Base-by-base conservation (phyloP, 306 rosid species). In the Delonix regia region DNA sequence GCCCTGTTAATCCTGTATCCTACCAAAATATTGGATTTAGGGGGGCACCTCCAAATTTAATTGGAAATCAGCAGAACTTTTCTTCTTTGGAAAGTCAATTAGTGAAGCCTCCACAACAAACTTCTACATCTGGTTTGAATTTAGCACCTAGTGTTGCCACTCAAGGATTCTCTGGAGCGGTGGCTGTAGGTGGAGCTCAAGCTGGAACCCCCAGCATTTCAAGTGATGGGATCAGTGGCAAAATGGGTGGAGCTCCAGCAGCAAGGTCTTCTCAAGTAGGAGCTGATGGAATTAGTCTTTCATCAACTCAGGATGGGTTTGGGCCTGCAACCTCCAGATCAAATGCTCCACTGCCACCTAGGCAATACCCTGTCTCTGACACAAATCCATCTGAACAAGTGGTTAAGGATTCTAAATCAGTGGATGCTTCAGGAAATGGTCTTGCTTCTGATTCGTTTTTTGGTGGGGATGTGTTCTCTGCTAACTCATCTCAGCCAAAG, bases 391-490 rank as follows among this genome's bases (percentile, higher is more conserved):
- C 88, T 39, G 90, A 89, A 69, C 85, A 86, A 75, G 65, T 59
- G 21, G 79, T 82, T 68, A 85, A 74, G 81, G 90, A 88, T 65
- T 72, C 95, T 62, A 88, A 85, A 78, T 22, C 78, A 5, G 41
- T 16, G 47, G 77, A 67, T 76, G 30, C 81, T 69, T 85, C 98
- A 70, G 90, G 80, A 38, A 96, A 91, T 59, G 98, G 94, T 57
- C 79, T 82, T 85, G 75, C 91, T 85, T 70, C 96, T 25, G 82
- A 84, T 79, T 77, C 94, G 48, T 65, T 86, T 82, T 90, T 93
- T 74, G 96, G 93, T 83, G 92, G 90, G 81, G 96, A 89, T 80
- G 48, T 80, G 68, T 91, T 96, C 80, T 90, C 96, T 66, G 85
- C 96, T 49, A 78, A 57, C 71, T 70, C 90, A 62, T 78, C 89